Evolutionary conservation across 2,329 filamentous ascomycete genomes (phyloP), one percentile per base, ranked within the genome.

Genomic region (Myriosclerotinia scirpicola): DNA sequence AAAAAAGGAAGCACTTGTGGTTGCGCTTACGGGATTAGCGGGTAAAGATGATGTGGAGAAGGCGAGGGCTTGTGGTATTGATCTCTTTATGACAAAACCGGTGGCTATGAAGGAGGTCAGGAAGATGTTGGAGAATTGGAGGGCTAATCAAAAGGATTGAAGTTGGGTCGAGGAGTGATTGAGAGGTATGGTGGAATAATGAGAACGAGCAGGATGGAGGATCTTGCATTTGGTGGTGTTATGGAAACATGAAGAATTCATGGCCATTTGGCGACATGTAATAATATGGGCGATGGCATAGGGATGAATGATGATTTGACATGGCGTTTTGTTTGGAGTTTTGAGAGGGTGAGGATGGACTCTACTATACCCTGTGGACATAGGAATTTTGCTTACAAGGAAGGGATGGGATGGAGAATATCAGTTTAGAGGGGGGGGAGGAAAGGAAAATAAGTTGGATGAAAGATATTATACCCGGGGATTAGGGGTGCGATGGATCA

Each of bases 21-120:
- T 80, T 56, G 78, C 78, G 0, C 70, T 80, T 34, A 80, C 78
- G 4, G 78, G 78, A 3, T 68, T 78, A 36, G 77, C 76, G 15
- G 73, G 73, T 53, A 74, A 73, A 20, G 73, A 72, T 40, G 77
- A 78, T 66, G 75, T 78, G 65, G 71, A 70, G 14, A 77, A 78
- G 62, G 78, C 78, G 8, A 74, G 72, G 42, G 69, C 70, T 42
- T 72, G 73, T 14, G 78, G 78, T 11, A 74, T 79, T 50, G 77
- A 79, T 71, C 67, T 77, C 0, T 79, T 77, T 63, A 73, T 79
- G 69, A 78, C 77, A n/a, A 79, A 79, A 64, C 77, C 77, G n/a
- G 77, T 78, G 55, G 72, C 73, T n/a, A 76, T 81, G 68, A 79
- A 77, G 68, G 78, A 79, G 67, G 71, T 81, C 38, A 76, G 74